A percentile compares a stretch with the other conserved stretches of the same genome.
These are phyloP conservation scores for Ceratocystis diversiconidia DNA, from an alignment of 2,329 filamentous ascomycete species.

Conservation along the genomic window DNA sequence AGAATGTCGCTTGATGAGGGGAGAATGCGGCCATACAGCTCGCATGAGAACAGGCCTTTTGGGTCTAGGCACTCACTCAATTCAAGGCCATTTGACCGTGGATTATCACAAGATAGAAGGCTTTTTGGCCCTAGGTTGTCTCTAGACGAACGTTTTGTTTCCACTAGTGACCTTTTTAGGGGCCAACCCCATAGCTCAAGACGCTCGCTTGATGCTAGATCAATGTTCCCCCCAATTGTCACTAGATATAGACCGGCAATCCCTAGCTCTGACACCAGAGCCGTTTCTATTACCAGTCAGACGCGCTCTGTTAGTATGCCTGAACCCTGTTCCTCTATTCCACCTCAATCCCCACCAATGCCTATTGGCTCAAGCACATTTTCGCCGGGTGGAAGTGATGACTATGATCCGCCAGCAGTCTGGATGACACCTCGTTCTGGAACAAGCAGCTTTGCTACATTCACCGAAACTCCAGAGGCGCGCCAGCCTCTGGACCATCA, in stretches of 20 bases:
- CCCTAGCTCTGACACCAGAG: background rate
- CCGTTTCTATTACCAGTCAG: background rate
- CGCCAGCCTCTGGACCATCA: background rate
- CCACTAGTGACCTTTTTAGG: background rate
- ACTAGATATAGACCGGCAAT: background rate
- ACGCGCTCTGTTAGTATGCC: constrained; percentile 4
- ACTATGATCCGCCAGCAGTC: constrained; percentile 16
- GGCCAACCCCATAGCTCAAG: background rate
- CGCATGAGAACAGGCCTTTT: background rate
- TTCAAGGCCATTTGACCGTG: background rate
- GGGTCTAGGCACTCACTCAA: background rate
- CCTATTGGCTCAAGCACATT: constrained; percentile 13
- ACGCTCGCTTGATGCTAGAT: background rate
- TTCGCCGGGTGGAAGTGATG: constrained; percentile 12
- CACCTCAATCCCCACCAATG: background rate
- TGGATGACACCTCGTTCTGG: constrained; percentile 12
- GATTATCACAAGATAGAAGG: background rate
- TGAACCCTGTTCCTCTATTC: background rate
- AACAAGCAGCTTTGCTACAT: background rate
- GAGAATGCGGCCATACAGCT: background rate
- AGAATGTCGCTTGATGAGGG: background rate
- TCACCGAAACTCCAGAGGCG: background rate
- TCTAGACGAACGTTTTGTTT: background rate
- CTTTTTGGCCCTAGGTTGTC: background rate
- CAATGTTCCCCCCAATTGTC: background rate